Percentiles rank a stretch among this genome's conserved stretches.
phyloP scores from a whole-genome alignment of 495 filamentous ascomycete genomes.

The Glutinoglossum americanum region DNA sequence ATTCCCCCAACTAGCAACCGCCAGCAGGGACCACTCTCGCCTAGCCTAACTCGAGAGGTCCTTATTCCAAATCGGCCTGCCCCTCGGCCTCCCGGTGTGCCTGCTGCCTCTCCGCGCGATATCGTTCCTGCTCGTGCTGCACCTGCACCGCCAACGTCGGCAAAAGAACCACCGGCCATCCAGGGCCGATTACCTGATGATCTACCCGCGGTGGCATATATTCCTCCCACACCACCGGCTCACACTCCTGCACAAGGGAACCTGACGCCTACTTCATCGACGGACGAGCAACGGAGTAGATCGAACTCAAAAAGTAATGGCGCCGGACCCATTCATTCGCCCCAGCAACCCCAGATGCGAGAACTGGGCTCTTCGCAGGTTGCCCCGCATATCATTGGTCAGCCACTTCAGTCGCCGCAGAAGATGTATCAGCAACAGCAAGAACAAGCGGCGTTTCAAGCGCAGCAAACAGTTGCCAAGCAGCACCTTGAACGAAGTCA shows the following conservation, averaged over 20 bases:
- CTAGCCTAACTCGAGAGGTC: slow-evolving; percentile 24
- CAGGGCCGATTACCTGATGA: slow-evolving; percentile 33
- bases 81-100: slow-evolving; percentile 21
- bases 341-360: slow-evolving; percentile 11
- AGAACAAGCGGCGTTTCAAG: slow-evolving; percentile 52
- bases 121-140: slow-evolving; percentile 23
- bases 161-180: slow-evolving; percentile 32
- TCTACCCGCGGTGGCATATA: slow-evolving; percentile 22
- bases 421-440: slow-evolving; percentile 68
- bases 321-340: slow-evolving; percentile 6
- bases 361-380: neutral
- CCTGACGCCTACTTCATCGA: slow-evolving; percentile 12
- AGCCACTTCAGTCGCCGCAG: slow-evolving; percentile 19
- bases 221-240: slow-evolving; percentile 24
- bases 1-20: slow-evolving; percentile 33
- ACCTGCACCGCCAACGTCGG: slow-evolving; percentile 21
- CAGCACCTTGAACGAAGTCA: slow-evolving; percentile 37
- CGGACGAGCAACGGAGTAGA: slow-evolving; percentile 21
- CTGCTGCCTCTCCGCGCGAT: slow-evolving; percentile 8
- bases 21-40: slow-evolving; percentile 10
- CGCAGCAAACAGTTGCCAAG: slow-evolving; percentile 40
- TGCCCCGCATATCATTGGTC: slow-evolving; percentile 6
- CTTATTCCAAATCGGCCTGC: slow-evolving; percentile 43
- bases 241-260: slow-evolving; percentile 11
- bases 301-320: slow-evolving; percentile 24